Evolutionary conservation across 78 protist genomes (phyloP).

Genomic region (Capsaspora owczarzaki): DNA sequence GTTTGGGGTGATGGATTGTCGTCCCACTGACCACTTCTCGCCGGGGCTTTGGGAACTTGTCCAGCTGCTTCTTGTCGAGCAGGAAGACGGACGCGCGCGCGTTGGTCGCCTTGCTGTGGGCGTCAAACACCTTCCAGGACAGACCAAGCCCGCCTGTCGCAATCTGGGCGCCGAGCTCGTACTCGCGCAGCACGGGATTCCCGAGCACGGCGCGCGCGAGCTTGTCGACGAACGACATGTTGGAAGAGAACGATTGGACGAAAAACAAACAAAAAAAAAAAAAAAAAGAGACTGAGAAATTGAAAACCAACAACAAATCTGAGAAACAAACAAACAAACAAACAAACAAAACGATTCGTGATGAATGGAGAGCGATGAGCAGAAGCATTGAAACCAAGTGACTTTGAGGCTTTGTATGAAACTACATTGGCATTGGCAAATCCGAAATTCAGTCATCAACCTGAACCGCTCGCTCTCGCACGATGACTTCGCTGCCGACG

Average conservation of each 20-base stretch:
- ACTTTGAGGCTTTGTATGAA: no score
- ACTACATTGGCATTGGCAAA: no score
- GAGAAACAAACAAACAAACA: background rate
- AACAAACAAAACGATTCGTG: background rate
- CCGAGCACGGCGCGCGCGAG: background rate
- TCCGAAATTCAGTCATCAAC: no score
- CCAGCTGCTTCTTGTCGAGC: background rate
- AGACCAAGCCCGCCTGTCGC: background rate
- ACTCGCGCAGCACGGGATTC: background rate
- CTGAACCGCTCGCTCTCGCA: no score
- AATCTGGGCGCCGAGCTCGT: background rate
- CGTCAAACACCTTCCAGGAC: background rate
- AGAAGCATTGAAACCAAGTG: background rate
- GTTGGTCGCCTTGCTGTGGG: background rate
- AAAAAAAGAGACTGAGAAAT: background rate
- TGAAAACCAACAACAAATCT: background rate
- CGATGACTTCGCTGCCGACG: no score
- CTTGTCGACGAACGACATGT: background rate
- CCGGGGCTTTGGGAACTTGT: background rate
- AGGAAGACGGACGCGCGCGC: background rate
- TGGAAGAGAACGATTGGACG: background rate
- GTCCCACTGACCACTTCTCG: background rate
- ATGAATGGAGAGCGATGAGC: background rate
- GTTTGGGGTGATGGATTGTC: background rate
- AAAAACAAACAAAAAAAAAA: no score